Conservation (phyloP, 768 basidiomycete species). For the Boletus sensibilis region DNA sequence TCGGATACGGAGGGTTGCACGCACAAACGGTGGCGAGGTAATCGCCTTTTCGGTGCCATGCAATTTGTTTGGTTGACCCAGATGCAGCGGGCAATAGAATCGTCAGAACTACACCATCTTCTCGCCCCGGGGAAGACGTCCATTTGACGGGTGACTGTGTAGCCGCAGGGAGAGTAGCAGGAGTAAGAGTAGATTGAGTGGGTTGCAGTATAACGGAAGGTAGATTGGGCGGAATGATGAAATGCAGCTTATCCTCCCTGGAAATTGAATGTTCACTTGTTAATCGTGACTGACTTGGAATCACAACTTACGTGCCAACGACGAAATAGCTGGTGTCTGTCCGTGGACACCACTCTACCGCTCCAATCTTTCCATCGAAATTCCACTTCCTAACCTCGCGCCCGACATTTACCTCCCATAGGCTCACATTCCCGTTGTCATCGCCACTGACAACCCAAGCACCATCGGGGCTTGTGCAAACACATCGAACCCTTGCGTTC, state of each 20-base stretch:
- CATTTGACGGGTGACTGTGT: constrained; percentile 71
- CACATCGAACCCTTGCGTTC: constrained; percentile 64
- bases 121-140: constrained; percentile 48
- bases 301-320: constrained; percentile 66
- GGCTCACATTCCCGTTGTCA: constrained; percentile 77
- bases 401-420: constrained; percentile 93
- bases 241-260: constrained; percentile 82
- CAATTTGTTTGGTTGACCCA: constrained; percentile 72
- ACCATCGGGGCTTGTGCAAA: constrained; percentile 84
- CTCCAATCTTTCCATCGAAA: constrained; percentile 74
- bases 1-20: constrained; percentile 35
- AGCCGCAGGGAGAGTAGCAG: constrained; percentile 58
- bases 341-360: constrained; percentile 93
- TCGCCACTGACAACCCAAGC: constrained; percentile 91
- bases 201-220: constrained; percentile 53
- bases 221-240: constrained; percentile 79
- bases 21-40: constrained; percentile 93
- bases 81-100: constrained; percentile 63
- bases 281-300: constrained; percentile 6
- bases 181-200: constrained; percentile 63
- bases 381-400: constrained; percentile 86
- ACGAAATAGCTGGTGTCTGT: constrained; percentile 77
- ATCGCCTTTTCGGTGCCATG: constrained; percentile 94
- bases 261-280: constrained; percentile 10
- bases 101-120: constrained; percentile 58